These are phyloP conservation scores for Ogataea henricii DNA, from an alignment of 805 yeast species.

Conservation along the genomic window DNA sequence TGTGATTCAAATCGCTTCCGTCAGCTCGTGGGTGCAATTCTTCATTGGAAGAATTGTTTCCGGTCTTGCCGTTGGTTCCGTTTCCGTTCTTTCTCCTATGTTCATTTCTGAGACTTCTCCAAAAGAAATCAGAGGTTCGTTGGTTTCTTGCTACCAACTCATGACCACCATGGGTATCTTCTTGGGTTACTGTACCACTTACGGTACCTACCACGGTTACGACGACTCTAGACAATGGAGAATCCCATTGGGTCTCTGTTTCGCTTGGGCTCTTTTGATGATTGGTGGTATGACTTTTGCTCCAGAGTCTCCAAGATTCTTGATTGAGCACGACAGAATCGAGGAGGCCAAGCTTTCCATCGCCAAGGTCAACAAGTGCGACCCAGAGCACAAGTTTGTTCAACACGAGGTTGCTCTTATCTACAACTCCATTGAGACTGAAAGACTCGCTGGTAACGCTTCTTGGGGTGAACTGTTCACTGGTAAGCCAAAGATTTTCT, in stretches of 20 bases:
- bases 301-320: constrained; percentile 73
- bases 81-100: constrained; percentile 54
- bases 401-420: constrained; percentile 54
- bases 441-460: constrained; percentile 62
- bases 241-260: constrained; percentile 56
- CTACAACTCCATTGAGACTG: constrained; percentile 63
- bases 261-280: constrained; percentile 54
- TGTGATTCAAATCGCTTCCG: constrained; percentile 59
- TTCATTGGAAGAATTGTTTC: constrained; percentile 62
- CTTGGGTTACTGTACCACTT: constrained; percentile 67
- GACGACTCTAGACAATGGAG: constrained; percentile 62
- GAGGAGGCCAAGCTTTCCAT: constrained; percentile 58
- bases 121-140: constrained; percentile 67
- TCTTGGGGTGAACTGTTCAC: constrained; percentile 63
- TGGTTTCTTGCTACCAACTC: constrained; percentile 70
- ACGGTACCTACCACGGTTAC: constrained; percentile 57
- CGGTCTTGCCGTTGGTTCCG: constrained; percentile 58
- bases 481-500: constrained; percentile 63
- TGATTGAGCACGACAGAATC: constrained; percentile 49
- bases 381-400: constrained; percentile 55
- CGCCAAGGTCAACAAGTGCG: constrained; percentile 58
- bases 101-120: constrained; percentile 73
- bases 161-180: constrained; percentile 72
- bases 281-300: constrained; percentile 53
- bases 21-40: constrained; percentile 60